A percentile compares a stretch with the other conserved stretches of the same genome.
phyloP scores from a whole-genome alignment of 345 rosid genomes.

The Brassica incana region DNA sequence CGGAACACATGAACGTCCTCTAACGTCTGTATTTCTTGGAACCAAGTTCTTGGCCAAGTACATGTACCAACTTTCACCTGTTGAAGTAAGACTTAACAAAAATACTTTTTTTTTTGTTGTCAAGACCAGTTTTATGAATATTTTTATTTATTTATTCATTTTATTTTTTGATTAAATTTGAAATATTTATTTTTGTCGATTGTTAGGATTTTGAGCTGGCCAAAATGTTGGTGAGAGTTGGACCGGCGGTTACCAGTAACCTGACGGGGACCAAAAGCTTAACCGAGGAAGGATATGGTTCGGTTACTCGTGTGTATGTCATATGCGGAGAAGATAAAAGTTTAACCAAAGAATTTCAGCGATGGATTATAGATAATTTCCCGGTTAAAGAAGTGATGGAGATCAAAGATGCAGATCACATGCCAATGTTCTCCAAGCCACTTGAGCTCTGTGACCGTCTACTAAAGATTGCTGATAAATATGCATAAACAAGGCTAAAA shows the following conservation, averaged over 20 bases:
- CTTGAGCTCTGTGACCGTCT: slow-evolving; percentile 36
- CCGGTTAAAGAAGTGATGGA: slow-evolving; percentile 44
- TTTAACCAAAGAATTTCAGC: slow-evolving; percentile 28
- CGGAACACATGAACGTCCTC: slow-evolving; percentile 22
- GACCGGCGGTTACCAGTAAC: slow-evolving; percentile 36
- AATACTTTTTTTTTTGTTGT: background rate
- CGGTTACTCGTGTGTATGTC: slow-evolving; percentile 37
- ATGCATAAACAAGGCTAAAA: background rate
- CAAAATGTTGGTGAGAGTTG: slow-evolving; percentile 39
- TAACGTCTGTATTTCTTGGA: slow-evolving; percentile 1
- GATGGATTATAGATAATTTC: slow-evolving; percentile 41
- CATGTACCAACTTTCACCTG: slow-evolving; percentile 30
- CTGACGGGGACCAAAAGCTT: slow-evolving; percentile 29
- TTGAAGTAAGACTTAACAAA: slow-evolving; percentile 17
- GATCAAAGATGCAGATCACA: slow-evolving; percentile 48
- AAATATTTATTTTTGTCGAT: background rate
- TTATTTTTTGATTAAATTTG: background rate
- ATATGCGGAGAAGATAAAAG: slow-evolving; percentile 38
- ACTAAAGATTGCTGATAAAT: slow-evolving; percentile 25
- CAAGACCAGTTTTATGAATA: background rate
- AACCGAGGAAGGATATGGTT: slow-evolving; percentile 42
- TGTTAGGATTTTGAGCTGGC: slow-evolving; percentile 45
- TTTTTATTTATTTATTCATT: background rate
- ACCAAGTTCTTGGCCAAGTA: slow-evolving; percentile 22
- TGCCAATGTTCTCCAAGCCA: slow-evolving; percentile 54